A percentile compares a stretch with the other conserved stretches of the same genome.
These are phyloP conservation scores for Penicillium goetzii DNA, from an alignment of 495 filamentous ascomycete genomes.

Conservation along the genomic window DNA sequence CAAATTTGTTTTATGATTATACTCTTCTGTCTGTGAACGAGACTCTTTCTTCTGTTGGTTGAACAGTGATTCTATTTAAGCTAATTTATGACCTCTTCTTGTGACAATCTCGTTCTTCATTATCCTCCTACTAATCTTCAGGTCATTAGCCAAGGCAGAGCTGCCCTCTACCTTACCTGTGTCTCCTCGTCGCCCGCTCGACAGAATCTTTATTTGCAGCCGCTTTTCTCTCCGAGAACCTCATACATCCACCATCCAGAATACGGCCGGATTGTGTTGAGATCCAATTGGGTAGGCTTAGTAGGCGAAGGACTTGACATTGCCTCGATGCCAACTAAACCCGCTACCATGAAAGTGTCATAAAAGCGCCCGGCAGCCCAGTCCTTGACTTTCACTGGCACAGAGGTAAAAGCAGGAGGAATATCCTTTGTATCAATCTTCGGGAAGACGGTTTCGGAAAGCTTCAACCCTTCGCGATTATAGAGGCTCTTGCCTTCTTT, in stretches of 20 bases:
- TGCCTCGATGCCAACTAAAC: background rate
- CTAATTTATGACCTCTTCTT: background rate
- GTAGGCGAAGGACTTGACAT: background rate
- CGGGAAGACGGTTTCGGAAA: background rate
- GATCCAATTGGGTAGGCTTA: background rate
- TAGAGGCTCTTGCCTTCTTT: background rate
- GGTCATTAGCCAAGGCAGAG: background rate
- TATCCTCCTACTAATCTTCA: background rate
- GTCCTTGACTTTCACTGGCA: background rate
- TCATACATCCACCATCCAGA: constrained; percentile 2
- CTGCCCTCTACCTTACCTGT: background rate
- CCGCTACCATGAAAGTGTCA: background rate
- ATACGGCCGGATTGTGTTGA: constrained; percentile 1
- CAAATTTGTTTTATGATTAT: constrained; percentile 13
- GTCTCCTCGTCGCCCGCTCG: background rate
- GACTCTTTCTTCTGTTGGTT: background rate
- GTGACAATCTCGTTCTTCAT: background rate
- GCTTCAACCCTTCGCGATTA: background rate
- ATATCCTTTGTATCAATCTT: background rate
- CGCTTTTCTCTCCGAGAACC: background rate
- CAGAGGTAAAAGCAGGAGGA: background rate
- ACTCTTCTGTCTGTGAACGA: constrained; percentile 10
- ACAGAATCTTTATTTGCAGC: background rate
- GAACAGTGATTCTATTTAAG: background rate
- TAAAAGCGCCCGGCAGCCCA: background rate